Base-by-base conservation (phyloP, 495 filamentous ascomycete genomes). In the Amorphotheca resinae region DNA sequence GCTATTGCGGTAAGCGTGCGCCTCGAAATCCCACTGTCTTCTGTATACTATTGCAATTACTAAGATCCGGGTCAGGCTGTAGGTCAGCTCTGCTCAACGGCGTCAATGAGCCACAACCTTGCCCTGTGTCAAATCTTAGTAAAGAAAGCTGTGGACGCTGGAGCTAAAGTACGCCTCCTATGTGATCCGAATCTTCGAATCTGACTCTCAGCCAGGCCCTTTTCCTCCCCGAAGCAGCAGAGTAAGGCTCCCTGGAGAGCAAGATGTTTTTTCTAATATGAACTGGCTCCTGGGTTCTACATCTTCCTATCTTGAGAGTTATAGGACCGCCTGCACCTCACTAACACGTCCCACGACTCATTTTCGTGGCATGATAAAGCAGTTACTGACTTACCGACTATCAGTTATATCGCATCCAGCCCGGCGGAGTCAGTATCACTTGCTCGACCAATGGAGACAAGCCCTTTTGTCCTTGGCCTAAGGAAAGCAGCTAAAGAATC, bases 211-310 rank as follows among this genome's bases (percentile, higher is more conserved):
- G 9, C 3, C 48, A 89, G 83, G 77, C 82, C 20, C 68, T 95
- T 40, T 94, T 95, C 61, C 82, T 95, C 47, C 91, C 87, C 14
- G 87, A 95, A 69, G 88, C 88, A 31, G 77, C 72, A 45, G 88
- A 44, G 31, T 41, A 37, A 20, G 14, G 9, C n/a, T n/a, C n/a
- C n/a, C n/a, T 35, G 33, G 17, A 35, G 6, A n/a, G 12, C 17
- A 11, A n/a, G 6, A 35, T 35, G 11, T 31, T 20, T 38, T 20
- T 32, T 6, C 22, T 2, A 17, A 11, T 28, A n/a, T n/a, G n/a
- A n/a, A n/a, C n/a, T n/a, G n/a, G n/a, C n/a, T n/a, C n/a, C n/a
- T n/a, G n/a, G n/a, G n/a, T n/a, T n/a, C n/a, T n/a, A n/a, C n/a
- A n/a, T n/a, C n/a, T n/a, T n/a, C n/a, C n/a, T n/a, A n/a, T n/a